Evolutionary conservation across 768 basidiomycete species (phyloP).

Genomic region (Tulasnella calospora): DNA sequence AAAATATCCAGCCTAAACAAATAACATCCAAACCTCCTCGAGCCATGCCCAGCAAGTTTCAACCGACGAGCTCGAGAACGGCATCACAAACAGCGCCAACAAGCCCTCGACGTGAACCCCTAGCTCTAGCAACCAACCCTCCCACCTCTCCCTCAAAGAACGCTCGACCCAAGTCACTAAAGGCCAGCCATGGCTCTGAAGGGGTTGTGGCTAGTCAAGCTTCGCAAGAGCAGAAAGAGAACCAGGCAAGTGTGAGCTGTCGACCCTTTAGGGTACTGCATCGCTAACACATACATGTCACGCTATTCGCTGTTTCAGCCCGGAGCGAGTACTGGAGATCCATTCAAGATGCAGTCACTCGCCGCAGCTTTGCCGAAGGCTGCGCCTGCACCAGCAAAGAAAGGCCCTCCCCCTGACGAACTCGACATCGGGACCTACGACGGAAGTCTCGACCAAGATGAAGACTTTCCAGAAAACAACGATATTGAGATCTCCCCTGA

Average conservation of each 20-base stretch:
- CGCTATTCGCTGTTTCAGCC: background rate
- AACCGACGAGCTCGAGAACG: background rate
- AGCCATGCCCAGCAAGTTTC: background rate
- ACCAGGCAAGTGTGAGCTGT: background rate
- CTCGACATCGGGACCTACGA: conserved; percentile 89
- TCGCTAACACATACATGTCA: background rate
- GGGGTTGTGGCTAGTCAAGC: background rate
- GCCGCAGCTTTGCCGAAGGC: conserved; percentile 5
- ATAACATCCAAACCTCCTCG: background rate
- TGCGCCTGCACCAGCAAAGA: background rate
- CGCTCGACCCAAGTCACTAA: background rate
- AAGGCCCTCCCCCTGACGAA: background rate
- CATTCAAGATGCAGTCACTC: conserved; percentile 13
- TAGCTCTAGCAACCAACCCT: background rate
- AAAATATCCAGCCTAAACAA: background rate
- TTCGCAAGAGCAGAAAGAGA: background rate
- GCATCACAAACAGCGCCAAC: background rate
- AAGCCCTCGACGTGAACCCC: background rate
- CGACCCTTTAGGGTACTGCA: background rate
- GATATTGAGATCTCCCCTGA: background rate
- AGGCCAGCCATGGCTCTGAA: background rate
- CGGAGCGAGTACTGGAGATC: background rate
- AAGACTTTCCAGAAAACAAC: background rate
- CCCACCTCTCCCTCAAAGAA: background rate
- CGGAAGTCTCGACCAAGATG: conserved; percentile 85